Evolutionary conservation across 345 rosid genomes (phyloP), one percentile per base, ranked within the genome.

Genomic region (Pugionium cornutum): DNA sequence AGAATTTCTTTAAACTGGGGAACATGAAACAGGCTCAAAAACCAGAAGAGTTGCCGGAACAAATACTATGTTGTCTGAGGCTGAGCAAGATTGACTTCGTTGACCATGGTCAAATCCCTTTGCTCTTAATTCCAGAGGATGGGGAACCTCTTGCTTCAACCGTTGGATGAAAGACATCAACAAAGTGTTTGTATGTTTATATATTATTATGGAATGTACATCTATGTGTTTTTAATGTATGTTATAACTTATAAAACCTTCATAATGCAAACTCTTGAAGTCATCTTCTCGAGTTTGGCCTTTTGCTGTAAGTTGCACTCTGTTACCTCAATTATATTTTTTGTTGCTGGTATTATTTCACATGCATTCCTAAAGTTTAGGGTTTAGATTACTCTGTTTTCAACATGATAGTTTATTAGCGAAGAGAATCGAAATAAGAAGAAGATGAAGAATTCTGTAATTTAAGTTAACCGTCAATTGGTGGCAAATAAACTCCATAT

Each of bases 41-140:
- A 69, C 91, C 82, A n/a, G 98, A 89, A 51, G 98, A 92, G 73
- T 70, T 92, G 49, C 98, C 98, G 1, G 98, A 92, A 76, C 82
- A 82, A 70, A 80, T 84, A 33, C 41, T 92, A 10, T 92, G 98
- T 65, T 89, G 98, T 69, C 59, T 92, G 67, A 82, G 98, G 75
- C 62, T 92, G 61, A 87, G 79, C 89, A 87, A 86, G 89, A 83
- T 89, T 30, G 91, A 89, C 43, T 92, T 92, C 37, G 79, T 81
- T 2, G 83, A 92, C 74, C 80, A 61, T 25, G 95, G 95, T 34
- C 92, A 89, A 56, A 80, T 87, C 35, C 96, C 92, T 0, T 84
- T 80, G 28, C 77, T 92, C 2, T 18, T 80, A 69, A 79, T 82
- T 18, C 73, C 61, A 3, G 79, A 75, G 26, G 89, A 87, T n/a